Conservation (phyloP, 345 rosid genomes). For the Sonneratia alba region DNA sequence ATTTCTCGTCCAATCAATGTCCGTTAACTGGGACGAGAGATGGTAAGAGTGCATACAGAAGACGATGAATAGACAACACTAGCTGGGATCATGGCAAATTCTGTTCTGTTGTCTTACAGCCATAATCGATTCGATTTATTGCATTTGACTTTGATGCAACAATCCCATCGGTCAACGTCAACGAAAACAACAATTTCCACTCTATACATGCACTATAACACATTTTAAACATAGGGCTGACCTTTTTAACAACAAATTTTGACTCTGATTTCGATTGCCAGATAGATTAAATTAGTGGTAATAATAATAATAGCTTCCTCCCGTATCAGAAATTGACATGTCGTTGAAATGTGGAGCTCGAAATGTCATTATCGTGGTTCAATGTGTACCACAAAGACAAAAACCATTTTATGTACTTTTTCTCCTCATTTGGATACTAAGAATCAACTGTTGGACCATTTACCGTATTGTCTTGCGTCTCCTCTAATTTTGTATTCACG, state of each 20-base stretch:
- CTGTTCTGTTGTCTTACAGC: neutral
- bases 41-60: no score
- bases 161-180: neutral
- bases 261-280: neutral
- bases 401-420: neutral
- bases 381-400: neutral
- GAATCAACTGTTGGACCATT: neutral
- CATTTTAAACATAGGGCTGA: neutral
- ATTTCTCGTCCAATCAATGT: neutral
- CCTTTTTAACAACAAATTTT: neutral
- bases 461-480: no score
- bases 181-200: neutral
- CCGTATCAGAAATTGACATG: neutral
- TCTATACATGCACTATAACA: neutral
- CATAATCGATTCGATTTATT: neutral
- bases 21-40: neutral
- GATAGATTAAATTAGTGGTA: neutral
- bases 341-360: neutral
- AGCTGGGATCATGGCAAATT: neutral
- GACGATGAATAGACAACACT: neutral
- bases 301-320: neutral
- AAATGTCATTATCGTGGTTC: slow-evolving; percentile 2
- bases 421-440: neutral
- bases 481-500: no score
- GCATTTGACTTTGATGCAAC: neutral